phyloP scores from a whole-genome alignment of 345 rosid genomes.

The Ceriops zippeliana region DNA sequence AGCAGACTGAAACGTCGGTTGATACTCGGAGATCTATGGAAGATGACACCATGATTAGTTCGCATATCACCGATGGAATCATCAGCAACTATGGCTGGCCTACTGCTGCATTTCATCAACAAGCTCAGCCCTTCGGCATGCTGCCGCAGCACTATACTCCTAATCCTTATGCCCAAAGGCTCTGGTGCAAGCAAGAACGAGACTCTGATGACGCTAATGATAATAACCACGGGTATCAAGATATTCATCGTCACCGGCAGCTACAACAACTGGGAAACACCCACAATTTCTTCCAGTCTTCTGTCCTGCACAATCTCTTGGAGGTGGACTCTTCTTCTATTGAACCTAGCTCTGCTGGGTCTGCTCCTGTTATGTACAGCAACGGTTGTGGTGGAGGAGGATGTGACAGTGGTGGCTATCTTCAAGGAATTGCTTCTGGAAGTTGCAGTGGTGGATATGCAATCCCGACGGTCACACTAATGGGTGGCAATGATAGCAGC shows the following conservation, averaged over 20 bases:
- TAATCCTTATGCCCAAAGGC: constrained; percentile 41
- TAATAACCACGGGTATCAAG: constrained; percentile 21
- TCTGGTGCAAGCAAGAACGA: constrained; percentile 71
- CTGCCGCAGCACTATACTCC: constrained; percentile 2
- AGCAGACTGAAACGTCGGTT: constrained; percentile 20
- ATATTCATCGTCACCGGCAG: constrained; percentile 35
- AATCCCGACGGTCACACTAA: constrained; percentile 35
- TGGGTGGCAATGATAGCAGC: constrained; percentile 20
- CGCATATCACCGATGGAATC: constrained; percentile 27
- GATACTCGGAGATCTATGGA: constrained; percentile 16
- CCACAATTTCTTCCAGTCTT: constrained; percentile 52
- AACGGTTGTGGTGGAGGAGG: constrained; percentile 11
- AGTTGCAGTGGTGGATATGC: constrained; percentile 23
- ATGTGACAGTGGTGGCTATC: constrained; percentile 28
- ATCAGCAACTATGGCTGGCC: constrained; percentile 37
- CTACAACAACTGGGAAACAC: constrained; percentile 37
- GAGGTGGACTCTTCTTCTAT: constrained; percentile 41
- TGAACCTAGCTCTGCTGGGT: constrained; percentile 43
- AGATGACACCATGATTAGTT: constrained; percentile 8
- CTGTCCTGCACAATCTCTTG: constrained; percentile 40
- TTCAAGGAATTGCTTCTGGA: constrained; percentile 22
- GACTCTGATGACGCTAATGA: constrained; percentile 23
- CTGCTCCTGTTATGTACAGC: constrained; percentile 48
- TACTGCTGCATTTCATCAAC: constrained; percentile 39
- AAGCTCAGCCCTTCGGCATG: constrained; percentile 30